These are phyloP conservation scores for Cytospora piceae DNA, from an alignment of 2,329 filamentous ascomycete genomes.

Conservation along the genomic window DNA sequence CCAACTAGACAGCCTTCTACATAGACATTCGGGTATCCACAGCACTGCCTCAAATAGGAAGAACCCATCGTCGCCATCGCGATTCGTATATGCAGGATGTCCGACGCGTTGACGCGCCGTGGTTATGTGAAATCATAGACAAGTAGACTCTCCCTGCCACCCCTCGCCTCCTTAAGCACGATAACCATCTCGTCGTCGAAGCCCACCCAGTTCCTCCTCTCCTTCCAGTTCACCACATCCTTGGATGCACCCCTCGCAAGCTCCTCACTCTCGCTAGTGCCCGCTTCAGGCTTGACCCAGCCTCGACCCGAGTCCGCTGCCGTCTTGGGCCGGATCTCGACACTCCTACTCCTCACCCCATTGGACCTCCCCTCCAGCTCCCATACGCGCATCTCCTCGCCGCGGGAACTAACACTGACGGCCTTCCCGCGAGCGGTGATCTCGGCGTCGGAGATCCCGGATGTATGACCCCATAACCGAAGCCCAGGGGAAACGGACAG, in stretches of 20 bases:
- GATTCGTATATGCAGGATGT: neutral
- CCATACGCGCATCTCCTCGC: slow-evolving; percentile 83
- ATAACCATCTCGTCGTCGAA: slow-evolving; percentile 95
- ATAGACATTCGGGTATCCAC: neutral
- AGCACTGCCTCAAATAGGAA: neutral
- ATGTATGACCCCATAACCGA: slow-evolving; percentile 89
- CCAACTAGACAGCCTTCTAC: neutral
- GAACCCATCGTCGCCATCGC: neutral
- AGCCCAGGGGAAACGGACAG: slow-evolving; percentile 74
- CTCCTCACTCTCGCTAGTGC: slow-evolving; percentile 29
- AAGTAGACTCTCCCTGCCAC: slow-evolving; percentile 73
- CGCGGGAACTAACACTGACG: slow-evolving; percentile 82
- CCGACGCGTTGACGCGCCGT: neutral
- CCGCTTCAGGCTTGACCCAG: neutral
- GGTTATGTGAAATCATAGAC: slow-evolving; percentile 82
- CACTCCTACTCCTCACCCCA: slow-evolving; percentile 46
- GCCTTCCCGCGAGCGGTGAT: slow-evolving; percentile 85
- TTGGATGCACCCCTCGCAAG: neutral
- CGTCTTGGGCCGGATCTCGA: slow-evolving; percentile 53
- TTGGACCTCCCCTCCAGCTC: slow-evolving; percentile 74
- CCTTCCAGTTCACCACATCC: slow-evolving; percentile 44
- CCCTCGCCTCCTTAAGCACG: slow-evolving; percentile 71
- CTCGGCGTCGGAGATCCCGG: slow-evolving; percentile 82
- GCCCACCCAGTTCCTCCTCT: slow-evolving; percentile 69
- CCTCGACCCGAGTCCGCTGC: slow-evolving; percentile 23